Evolutionary conservation across 2,329 filamentous ascomycete species (phyloP).

Genomic region (Cordyceps javanica): DNA sequence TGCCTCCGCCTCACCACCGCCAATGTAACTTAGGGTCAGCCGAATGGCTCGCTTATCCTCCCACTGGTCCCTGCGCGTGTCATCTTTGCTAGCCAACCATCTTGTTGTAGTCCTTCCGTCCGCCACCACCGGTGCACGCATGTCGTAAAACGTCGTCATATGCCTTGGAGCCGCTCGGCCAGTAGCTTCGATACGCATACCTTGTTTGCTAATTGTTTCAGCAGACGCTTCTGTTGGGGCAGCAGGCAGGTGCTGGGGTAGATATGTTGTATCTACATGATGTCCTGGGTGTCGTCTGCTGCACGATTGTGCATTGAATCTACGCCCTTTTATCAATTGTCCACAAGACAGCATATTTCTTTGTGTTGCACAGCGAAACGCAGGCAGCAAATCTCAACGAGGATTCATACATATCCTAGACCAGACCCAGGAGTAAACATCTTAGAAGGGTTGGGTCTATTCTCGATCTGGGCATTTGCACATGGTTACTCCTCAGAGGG

Average conservation of each 20-base stretch:
- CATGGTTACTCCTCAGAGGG: too few species aligned
- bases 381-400: too few species aligned
- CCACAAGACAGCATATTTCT: neutral
- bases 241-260: neutral
- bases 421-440: too few species aligned
- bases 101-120: neutral
- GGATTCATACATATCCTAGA: too few species aligned
- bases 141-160: neutral
- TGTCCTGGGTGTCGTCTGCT: constrained; percentile 4
- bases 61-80: neutral
- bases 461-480: too few species aligned
- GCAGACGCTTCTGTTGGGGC: neutral
- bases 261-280: neutral
- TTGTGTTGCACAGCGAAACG: neutral
- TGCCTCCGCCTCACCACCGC: neutral
- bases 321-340: too few species aligned
- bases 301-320: neutral
- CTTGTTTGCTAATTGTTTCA: constrained; percentile 7
- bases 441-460: too few species aligned
- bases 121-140: neutral
- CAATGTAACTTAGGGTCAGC: constrained; percentile 5
- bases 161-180: neutral
- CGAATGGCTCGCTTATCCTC: neutral
- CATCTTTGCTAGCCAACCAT: neutral
- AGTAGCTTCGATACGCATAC: neutral